Evolutionary conservation across 305 asterid species (phyloP), one percentile per base, ranked within the genome.

Genomic region (Rubia occidens): DNA sequence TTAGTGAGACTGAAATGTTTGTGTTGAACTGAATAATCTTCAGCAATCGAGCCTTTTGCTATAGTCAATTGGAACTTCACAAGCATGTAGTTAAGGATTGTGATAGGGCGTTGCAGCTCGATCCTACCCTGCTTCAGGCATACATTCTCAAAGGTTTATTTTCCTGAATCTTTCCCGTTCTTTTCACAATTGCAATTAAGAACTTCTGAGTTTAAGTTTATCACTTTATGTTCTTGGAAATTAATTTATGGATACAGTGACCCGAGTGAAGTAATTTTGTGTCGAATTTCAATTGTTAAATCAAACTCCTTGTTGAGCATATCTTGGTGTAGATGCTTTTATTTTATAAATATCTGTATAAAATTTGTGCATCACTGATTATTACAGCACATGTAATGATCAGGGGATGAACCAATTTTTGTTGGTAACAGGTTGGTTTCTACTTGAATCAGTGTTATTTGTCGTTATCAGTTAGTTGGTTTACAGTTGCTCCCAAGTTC

Each of bases 41-140:
- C 83, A 94, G 99, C 83, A 94, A 94, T 81, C 95, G 99, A 83
- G 99, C 99, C 29, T 94, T 80, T 77, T 94, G 99, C 81, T 94
- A 89, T 78, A 91, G 97, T 83, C 95, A 94, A 84, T 78, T 94
- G 96, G 99, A 94, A 86, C 73, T 94, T 80, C 91, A 91, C 86
- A 94, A 94, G 83, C 99, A 94, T 51, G 99, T 81, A 56, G 78
- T 94, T 64, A 94, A 91, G 85, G 99, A 94, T 78, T 94, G 97
- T 66, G 86, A 94, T 67, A 88, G 76, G 89, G 99, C 96, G 60
- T 78, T 94, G 82, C 82, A 85, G 87, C 95, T 91, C 66, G 99
- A 94, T 80, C 95, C 95, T 62, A 74, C 81, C 70, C 91, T 82
- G 81, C 78, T 94, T 64, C 96, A 91, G 69, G 89, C 96, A 54